Percentiles rank a stretch among this genome's conserved stretches.
phyloP scores from a whole-genome alignment of 2,329 filamentous ascomycete genomes.

The Myrmaecium sp. region DNA sequence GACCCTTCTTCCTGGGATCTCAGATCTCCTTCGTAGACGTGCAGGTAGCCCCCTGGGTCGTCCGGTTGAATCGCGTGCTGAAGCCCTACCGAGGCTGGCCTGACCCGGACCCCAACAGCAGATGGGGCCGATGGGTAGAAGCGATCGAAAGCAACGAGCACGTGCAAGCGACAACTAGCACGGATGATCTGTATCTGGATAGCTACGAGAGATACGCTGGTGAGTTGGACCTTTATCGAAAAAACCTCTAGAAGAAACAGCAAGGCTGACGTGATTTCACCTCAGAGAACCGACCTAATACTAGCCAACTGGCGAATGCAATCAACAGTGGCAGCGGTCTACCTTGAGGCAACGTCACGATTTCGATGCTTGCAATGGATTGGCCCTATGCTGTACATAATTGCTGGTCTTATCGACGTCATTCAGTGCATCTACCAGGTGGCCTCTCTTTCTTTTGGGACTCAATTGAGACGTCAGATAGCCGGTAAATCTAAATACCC shows the following conservation, averaged over 20 bases:
- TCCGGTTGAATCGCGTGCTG: conserved; percentile 50
- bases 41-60: conserved; percentile 58
- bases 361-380: too few relatives aligned
- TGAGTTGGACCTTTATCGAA: conserved; percentile 15
- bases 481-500: too few relatives aligned
- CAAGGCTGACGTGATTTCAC: neutral
- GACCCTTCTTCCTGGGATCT: conserved; percentile 51
- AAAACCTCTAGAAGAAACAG: neutral
- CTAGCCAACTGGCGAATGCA: conserved; percentile 40
- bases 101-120: conserved; percentile 41
- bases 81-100: conserved; percentile 50
- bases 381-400: too few relatives aligned
- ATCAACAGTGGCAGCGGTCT: conserved; percentile 39
- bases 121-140: conserved; percentile 54
- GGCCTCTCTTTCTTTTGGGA: too few relatives aligned
- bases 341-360: conserved; percentile 21
- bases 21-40: conserved; percentile 51
- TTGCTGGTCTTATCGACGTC: too few relatives aligned
- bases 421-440: too few relatives aligned
- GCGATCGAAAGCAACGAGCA: conserved; percentile 49
- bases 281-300: conserved; percentile 41
- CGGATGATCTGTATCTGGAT: conserved; percentile 47
- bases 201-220: conserved; percentile 47
- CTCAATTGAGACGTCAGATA: too few relatives aligned
- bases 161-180: conserved; percentile 50